These are phyloP conservation scores for Protostelium mycophagum DNA, from an alignment of 78 protist species.

Conservation along the genomic window DNA sequence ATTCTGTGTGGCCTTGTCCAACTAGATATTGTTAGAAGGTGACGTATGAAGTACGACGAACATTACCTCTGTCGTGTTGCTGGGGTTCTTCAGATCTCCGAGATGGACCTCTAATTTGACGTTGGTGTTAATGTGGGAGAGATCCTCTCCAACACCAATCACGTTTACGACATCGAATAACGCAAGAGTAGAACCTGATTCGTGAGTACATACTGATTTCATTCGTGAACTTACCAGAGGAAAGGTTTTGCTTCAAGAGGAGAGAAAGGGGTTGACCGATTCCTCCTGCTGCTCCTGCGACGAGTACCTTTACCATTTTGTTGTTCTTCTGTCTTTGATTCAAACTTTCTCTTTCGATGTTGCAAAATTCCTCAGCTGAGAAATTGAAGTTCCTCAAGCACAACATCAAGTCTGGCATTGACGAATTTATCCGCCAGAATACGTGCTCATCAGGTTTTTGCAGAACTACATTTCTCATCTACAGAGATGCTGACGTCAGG, in stretches of 20 bases:
- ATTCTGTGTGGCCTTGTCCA: conserved; percentile 52
- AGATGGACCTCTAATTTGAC: conserved; percentile 23
- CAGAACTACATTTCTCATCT: no score
- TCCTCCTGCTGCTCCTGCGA: conserved; percentile 85
- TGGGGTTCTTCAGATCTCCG: background rate
- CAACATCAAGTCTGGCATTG: no score
- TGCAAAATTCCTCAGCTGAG: no score
- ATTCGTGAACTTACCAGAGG: background rate
- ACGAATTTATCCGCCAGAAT: no score
- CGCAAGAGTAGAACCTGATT: conserved; percentile 8
- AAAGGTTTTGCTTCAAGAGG: conserved; percentile 57
- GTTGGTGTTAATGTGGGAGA: conserved; percentile 64
- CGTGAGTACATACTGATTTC: background rate
- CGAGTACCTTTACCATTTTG: conserved; percentile 67
- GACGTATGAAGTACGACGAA: background rate
- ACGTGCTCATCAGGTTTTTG: no score
- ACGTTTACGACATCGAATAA: conserved; percentile 66
- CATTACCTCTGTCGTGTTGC: background rate
- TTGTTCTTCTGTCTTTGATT: no score
- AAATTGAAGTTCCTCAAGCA: no score
- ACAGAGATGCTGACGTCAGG: no score
- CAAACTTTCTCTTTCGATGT: no score
- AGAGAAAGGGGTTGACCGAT: conserved; percentile 87
- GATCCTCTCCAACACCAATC: conserved; percentile 83
- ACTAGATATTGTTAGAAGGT: background rate